Conservation (phyloP, 371 early-diverging fungal genomes). For the Rhizopus stolonifer region DNA sequence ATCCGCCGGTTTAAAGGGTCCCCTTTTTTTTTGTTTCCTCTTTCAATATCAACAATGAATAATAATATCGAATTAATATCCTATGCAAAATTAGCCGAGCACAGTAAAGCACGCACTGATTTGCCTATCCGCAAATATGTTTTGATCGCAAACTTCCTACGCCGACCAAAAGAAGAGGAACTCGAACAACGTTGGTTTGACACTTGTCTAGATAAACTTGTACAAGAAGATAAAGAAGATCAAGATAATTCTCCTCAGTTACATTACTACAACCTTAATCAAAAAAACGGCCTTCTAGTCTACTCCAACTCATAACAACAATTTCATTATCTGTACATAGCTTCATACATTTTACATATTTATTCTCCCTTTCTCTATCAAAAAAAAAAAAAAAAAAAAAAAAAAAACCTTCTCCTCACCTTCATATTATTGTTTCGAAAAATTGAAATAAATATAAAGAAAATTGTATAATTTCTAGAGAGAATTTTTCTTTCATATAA, state of each 20-base stretch:
- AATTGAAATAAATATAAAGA: no score
- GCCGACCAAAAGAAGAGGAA: constrained; percentile 2
- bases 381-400: no score
- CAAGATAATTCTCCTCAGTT: constrained; percentile 1
- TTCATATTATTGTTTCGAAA: no score
- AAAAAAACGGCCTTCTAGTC: constrained; percentile 15
- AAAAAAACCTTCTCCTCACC: no score
- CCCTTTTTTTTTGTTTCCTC: not conserved
- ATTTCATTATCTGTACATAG: no score
- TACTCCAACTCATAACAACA: no score
- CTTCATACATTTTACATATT: no score
- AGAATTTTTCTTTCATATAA: no score
- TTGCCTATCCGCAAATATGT: constrained; percentile 29
- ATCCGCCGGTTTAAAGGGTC: not conserved
- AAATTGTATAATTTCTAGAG: no score
- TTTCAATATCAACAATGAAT: not conserved
- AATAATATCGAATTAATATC: constrained; percentile 18
- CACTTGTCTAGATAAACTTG: constrained; percentile 18
- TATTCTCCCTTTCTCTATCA: no score
- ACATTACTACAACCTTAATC: constrained; percentile 12
- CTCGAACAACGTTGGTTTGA: constrained; percentile 29
- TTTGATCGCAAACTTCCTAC: constrained; percentile 23
- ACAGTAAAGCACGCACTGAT: constrained; percentile 20
- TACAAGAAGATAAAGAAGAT: constrained; percentile 13
- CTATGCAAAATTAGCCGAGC: constrained; percentile 22